Conservation (phyloP, 2,329 filamentous ascomycete species). For the Dryadomyces quercivorus region DNA sequence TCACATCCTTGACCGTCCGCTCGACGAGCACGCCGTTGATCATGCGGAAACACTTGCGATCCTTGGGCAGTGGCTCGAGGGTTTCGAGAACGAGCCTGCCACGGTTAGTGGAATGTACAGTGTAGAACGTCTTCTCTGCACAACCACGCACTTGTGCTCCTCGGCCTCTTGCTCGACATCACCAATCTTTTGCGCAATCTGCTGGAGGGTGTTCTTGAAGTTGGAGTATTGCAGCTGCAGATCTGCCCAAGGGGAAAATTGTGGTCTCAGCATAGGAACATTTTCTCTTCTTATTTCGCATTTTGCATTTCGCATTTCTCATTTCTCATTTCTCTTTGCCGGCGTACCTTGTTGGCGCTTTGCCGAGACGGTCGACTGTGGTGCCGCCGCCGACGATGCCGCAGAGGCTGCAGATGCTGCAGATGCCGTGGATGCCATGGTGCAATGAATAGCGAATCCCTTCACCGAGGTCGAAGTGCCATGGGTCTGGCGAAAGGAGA, state of each 20-base stretch:
- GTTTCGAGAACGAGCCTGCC: conserved; percentile 86
- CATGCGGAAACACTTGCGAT: conserved; percentile 97
- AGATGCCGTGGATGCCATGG: conserved; percentile 4
- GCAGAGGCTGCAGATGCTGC: conserved; percentile 4
- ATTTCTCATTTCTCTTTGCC: neutral
- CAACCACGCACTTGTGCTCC: conserved; percentile 76
- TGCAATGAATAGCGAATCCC: neutral
- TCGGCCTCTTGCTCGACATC: conserved; percentile 96
- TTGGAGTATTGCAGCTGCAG: conserved; percentile 69
- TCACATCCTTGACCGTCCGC: conserved; percentile 82
- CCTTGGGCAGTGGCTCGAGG: conserved; percentile 63
- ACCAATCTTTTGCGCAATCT: conserved; percentile 90
- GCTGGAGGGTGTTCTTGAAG: conserved; percentile 70
- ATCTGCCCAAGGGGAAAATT: conserved; percentile 35
- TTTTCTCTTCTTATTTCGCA: too few species aligned
- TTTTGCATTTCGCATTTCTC: too few species aligned
- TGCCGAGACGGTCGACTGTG: conserved; percentile 24
- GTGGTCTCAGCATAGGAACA: too few species aligned
- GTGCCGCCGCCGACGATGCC: neutral
- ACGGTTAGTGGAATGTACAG: neutral
- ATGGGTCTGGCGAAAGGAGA: neutral
- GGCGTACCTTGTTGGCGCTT: conserved; percentile 63
- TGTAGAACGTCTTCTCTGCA: too few species aligned
- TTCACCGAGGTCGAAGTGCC: neutral
- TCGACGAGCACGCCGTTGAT: conserved; percentile 96